Conservation (phyloP, 2,329 filamentous ascomycete species). For the Aureobasidium sp. region DNA sequence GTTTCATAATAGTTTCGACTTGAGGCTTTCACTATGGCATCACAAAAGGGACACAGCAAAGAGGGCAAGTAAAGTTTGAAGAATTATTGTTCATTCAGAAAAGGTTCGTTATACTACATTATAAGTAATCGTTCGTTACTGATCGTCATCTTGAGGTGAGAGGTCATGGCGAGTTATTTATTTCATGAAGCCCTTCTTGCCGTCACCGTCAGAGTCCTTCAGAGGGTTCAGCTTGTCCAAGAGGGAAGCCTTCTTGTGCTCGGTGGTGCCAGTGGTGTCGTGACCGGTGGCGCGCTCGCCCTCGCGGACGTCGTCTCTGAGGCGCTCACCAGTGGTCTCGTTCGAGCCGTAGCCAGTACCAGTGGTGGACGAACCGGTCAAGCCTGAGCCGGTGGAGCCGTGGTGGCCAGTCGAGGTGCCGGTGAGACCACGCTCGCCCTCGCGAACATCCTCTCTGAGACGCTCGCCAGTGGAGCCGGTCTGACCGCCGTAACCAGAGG, state of each 20-base stretch:
- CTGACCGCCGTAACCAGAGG: background rate
- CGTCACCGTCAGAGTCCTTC: constrained; percentile 48
- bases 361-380: background rate
- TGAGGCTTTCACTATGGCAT: too few species aligned
- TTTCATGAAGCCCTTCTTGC: constrained; percentile 49
- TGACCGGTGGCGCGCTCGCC: background rate
- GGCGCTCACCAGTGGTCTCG: background rate
- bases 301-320: constrained; percentile 1
- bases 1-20: too few species aligned
- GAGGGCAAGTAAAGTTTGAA: background rate
- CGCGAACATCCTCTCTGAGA: background rate
- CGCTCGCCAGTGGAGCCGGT: background rate
- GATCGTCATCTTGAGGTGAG: background rate
- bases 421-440: background rate
- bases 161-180: constrained; percentile 26
- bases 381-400: background rate
- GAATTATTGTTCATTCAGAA: background rate
- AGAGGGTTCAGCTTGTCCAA: constrained; percentile 50
- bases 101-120: constrained; percentile 14
- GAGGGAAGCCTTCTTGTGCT: constrained; percentile 40
- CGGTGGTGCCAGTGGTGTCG: constrained; percentile 14
- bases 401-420: background rate
- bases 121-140: constrained; percentile 1
- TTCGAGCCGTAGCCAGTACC: background rate
- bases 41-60: background rate